Evolutionary conservation across 2,329 filamentous ascomycete species (phyloP).

Genomic region (Talaromyces sp.): DNA sequence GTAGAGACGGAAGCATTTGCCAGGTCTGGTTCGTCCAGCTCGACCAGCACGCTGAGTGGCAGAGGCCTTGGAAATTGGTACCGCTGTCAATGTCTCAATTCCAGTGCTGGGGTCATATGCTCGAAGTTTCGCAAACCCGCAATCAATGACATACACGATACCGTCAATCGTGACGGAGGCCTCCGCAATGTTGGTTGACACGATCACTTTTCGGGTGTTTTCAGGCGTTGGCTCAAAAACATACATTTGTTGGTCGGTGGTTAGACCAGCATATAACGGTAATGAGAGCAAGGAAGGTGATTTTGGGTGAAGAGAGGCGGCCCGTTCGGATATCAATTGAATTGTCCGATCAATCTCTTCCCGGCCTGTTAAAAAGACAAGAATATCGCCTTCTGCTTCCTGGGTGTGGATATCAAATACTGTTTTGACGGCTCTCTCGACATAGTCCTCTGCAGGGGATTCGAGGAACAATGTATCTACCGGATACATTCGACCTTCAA

Average conservation of each 20-base stretch:
- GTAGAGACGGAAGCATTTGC: constrained; percentile 93
- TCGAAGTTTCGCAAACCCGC: constrained; percentile 86
- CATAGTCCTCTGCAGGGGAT: constrained; percentile 78
- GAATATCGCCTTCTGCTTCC: constrained; percentile 80
- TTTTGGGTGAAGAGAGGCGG: constrained; percentile 63
- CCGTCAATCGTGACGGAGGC: constrained; percentile 93
- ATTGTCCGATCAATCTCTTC: constrained; percentile 87
- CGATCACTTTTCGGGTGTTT: constrained; percentile 85
- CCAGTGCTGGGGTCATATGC: constrained; percentile 82
- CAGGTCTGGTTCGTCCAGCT: constrained; percentile 83
- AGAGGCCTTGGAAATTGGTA: constrained; percentile 84
- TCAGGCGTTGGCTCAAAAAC: constrained; percentile 84
- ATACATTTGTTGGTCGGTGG: constrained; percentile 91
- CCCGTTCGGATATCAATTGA: constrained; percentile 75
- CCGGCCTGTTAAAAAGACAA: constrained; percentile 88
- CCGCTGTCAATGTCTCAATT: constrained; percentile 83
- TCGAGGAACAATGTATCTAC: constrained; percentile 85
- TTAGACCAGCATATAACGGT: constrained; percentile 85
- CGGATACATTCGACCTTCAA: constrained; percentile 85
- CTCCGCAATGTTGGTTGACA: constrained; percentile 95
- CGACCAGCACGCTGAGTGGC: constrained; percentile 89
- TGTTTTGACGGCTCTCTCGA: constrained; percentile 78
- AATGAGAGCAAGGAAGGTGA: constrained; percentile 67
- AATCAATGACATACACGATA: constrained; percentile 88
- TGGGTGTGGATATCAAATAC: constrained; percentile 84